Percentiles rank a stretch among this genome's conserved stretches.
Conservation (phyloP, 352 stramenopile species). For the Pelagophyceae sp. region DNA sequence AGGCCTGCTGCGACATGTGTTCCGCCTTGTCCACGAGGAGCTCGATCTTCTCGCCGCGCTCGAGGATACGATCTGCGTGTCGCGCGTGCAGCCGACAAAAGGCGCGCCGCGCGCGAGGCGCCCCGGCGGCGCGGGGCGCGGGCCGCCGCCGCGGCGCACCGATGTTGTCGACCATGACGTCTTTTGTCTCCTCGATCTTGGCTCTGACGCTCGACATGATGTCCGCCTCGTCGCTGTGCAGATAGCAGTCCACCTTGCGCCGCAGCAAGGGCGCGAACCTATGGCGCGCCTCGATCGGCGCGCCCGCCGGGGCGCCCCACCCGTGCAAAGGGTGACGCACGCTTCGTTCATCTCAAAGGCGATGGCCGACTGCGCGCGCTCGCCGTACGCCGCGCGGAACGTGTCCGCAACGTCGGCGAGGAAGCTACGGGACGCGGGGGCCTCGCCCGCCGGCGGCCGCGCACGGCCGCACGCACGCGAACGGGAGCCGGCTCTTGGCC, state of each 20-base stretch:
- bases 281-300: too few species aligned
- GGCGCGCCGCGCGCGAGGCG: too few species aligned
- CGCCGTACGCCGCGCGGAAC: slow-evolving; percentile 61
- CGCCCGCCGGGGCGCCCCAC: too few species aligned
- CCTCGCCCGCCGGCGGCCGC: too few species aligned
- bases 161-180: slow-evolving; percentile 98
- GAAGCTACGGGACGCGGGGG: too few species aligned
- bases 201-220: slow-evolving; percentile 77
- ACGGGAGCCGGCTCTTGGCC: slow-evolving; percentile 78
- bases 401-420: slow-evolving; percentile 90
- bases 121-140: too few species aligned
- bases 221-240: slow-evolving; percentile 65
- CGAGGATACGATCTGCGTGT: slow-evolving; percentile 58
- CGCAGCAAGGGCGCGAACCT: slow-evolving; percentile 88
- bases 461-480: too few species aligned
- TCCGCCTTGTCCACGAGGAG: slow-evolving; percentile 83
- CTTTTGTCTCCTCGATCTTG: slow-evolving; percentile 94
- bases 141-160: too few species aligned
- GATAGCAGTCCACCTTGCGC: slow-evolving; percentile 81
- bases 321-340: too few species aligned
- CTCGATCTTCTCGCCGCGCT: slow-evolving; percentile 97
- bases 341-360: slow-evolving; percentile 96
- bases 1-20: slow-evolving; percentile 89
- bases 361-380: slow-evolving; percentile 60
- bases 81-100: too few species aligned